Conservation (phyloP, 2,329 filamentous ascomycete genomes). For the Aspergillus tamarii region DNA sequence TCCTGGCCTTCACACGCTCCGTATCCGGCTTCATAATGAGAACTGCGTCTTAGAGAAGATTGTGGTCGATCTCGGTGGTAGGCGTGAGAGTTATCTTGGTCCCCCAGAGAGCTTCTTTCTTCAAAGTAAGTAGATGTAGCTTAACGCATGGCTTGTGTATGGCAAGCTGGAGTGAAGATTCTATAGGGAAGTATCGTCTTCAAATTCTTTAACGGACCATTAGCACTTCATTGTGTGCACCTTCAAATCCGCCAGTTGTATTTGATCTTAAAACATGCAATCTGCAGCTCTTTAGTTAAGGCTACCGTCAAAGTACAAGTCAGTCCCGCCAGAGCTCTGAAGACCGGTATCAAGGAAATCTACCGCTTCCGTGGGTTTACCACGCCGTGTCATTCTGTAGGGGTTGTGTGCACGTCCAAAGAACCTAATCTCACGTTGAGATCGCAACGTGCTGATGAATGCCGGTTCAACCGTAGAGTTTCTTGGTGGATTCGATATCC, state of each 20-base stretch:
- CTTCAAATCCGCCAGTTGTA: background rate
- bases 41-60: background rate
- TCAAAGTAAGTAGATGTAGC: background rate
- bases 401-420: background rate
- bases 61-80: background rate
- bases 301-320: background rate
- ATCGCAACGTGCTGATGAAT: constrained; percentile 17
- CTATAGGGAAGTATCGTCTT: too few relatives aligned
- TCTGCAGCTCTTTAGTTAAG: background rate
- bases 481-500: constrained; percentile 14
- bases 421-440: background rate
- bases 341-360: constrained; percentile 3
- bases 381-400: background rate
- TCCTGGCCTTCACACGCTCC: background rate
- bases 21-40: background rate
- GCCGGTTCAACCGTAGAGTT: constrained; percentile 8
- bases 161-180: too few relatives aligned
- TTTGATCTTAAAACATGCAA: background rate
- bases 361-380: background rate
- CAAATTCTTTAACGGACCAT: too few relatives aligned
- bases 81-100: background rate
- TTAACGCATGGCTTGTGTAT: background rate
- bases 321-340: background rate
- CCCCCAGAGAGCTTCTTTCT: background rate
- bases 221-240: background rate